Evolutionary conservation across 2,329 filamentous ascomycete genomes (phyloP).

Genomic region (Pseudogymnoascus sp.): DNA sequence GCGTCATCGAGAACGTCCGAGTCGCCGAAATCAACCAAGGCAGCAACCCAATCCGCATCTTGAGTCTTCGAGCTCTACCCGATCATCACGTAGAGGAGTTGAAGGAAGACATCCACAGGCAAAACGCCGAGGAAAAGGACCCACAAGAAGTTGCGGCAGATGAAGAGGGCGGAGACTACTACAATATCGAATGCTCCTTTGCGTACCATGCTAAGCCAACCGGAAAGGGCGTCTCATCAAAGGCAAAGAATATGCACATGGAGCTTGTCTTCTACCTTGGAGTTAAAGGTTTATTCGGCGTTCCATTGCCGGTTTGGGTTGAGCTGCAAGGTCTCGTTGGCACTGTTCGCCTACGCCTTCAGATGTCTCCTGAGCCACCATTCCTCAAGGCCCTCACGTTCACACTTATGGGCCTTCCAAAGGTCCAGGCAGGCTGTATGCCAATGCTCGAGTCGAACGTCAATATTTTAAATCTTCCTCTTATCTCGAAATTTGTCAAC

Average conservation of each 20-base stretch:
- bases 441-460: constrained; percentile 88
- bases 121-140: constrained; percentile 75
- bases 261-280: constrained; percentile 90
- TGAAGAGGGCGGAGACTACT: constrained; percentile 84
- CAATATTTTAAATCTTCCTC: constrained; percentile 81
- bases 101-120: constrained; percentile 70
- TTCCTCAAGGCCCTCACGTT: constrained; percentile 89
- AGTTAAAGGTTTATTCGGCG: constrained; percentile 75
- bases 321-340: constrained; percentile 87
- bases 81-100: constrained; percentile 74
- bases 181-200: constrained; percentile 85
- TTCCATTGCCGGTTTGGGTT: constrained; percentile 42
- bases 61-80: constrained; percentile 79
- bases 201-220: constrained; percentile 84
- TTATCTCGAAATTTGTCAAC: constrained; percentile 96
- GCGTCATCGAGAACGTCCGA: constrained; percentile 86
- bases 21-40: constrained; percentile 94
- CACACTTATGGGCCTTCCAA: constrained; percentile 88
- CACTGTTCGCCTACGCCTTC: constrained; percentile 73
- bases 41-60: constrained; percentile 77
- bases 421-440: constrained; percentile 80
- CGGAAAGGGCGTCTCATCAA: constrained; percentile 62
- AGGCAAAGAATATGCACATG: constrained; percentile 95
- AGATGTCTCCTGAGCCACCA: constrained; percentile 82
- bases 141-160: constrained; percentile 80